phyloP scores from a whole-genome alignment of 2,329 filamentous ascomycete species.

The Aspergillus terreus region DNA sequence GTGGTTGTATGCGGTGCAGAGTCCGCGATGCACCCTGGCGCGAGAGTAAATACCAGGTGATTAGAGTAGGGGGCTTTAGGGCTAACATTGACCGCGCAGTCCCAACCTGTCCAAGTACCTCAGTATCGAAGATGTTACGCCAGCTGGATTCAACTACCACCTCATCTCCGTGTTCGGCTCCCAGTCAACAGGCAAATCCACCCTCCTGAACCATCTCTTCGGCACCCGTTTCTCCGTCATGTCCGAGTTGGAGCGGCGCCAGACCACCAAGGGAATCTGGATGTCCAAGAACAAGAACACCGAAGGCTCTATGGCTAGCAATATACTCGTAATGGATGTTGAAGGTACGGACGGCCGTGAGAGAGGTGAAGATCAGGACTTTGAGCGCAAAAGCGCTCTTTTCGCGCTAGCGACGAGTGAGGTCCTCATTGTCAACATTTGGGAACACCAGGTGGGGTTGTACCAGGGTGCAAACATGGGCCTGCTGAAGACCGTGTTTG shows the following conservation, averaged over 20 bases:
- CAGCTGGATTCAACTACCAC: constrained; percentile 97
- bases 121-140: constrained; percentile 70
- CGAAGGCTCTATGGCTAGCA: constrained; percentile 72
- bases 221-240: constrained; percentile 96
- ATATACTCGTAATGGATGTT: constrained; percentile 98
- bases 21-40: background rate
- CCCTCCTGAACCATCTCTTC: constrained; percentile 91
- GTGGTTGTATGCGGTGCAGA: background rate
- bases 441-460: constrained; percentile 97
- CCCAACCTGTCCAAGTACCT: constrained; percentile 78
- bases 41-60: background rate
- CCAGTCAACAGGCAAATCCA: constrained; percentile 97
- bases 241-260: constrained; percentile 87
- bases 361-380: constrained; percentile 96
- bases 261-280: constrained; percentile 99
- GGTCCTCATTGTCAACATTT: constrained; percentile 97
- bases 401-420: constrained; percentile 97
- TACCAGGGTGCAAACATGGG: constrained; percentile 99
- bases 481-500: constrained; percentile 95
- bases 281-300: constrained; percentile 90
- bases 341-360: constrained; percentile 96
- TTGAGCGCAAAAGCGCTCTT: constrained; percentile 95
- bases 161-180: constrained; percentile 98
- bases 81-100: constrained; percentile 44
- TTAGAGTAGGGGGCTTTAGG: background rate